Evolutionary conservation across 202 grass and related monocot genomes (phyloP).

Genomic region (Bolboschoenoplectus hybrid): DNA sequence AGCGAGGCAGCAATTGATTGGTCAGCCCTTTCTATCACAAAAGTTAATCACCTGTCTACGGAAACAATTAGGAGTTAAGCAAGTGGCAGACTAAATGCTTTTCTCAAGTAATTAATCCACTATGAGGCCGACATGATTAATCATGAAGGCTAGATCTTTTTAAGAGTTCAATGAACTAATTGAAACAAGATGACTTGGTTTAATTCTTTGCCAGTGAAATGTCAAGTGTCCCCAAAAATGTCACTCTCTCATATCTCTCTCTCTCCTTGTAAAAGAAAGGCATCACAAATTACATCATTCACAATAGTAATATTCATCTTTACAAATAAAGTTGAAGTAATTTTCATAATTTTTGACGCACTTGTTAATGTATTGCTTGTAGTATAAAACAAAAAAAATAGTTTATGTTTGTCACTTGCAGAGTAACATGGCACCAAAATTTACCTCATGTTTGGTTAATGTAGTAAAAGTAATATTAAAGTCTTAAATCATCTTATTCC

Average conservation of each 20-base stretch:
- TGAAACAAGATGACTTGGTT: neutral
- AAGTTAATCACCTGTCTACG: neutral
- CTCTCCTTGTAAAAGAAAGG: no score
- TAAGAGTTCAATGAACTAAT: neutral
- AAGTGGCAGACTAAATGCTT: constrained; percentile 2
- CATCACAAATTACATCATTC: no score
- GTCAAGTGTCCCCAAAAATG: neutral
- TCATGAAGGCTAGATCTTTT: neutral
- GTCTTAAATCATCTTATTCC: no score
- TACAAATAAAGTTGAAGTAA: no score
- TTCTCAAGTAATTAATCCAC: constrained; percentile 21
- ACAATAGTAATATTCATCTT: no score
- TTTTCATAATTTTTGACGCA: no score
- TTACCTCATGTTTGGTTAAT: no score
- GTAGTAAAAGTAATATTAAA: no score
- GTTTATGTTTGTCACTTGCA: no score
- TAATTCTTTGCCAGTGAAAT: neutral
- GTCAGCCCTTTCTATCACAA: neutral
- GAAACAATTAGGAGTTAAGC: constrained; percentile 24
- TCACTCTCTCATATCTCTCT: neutral
- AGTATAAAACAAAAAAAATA: no score
- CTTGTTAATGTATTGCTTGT: no score
- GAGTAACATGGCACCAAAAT: no score
- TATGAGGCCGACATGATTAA: constrained; percentile 2
- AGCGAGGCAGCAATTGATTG: neutral